Evolutionary conservation across 495 filamentous ascomycete genomes (phyloP).

Genomic region (Hypoxylon rickii): DNA sequence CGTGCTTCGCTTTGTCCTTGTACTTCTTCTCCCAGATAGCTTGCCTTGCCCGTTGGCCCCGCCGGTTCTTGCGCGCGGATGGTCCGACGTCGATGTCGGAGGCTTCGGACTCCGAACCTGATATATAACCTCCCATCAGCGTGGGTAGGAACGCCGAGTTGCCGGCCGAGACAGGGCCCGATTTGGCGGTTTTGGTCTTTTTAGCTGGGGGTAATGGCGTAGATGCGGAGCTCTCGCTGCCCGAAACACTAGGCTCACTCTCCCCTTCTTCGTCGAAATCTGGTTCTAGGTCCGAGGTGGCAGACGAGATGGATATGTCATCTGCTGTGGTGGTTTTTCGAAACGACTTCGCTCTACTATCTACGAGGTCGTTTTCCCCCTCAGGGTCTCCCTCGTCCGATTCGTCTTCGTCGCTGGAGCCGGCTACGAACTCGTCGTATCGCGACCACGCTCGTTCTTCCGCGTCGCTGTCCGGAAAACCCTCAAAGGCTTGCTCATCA

Average conservation of each 20-base stretch:
- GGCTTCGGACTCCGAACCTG: conserved; percentile 71
- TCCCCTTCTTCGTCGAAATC: conserved; percentile 21
- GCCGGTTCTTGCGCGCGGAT: conserved; percentile 71
- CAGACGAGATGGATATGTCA: conserved; percentile 37
- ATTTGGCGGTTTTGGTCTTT: conserved; percentile 37
- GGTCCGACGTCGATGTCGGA: conserved; percentile 58
- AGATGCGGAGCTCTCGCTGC: conserved; percentile 38
- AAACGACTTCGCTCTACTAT: conserved; percentile 28
- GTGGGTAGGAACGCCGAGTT: conserved; percentile 83
- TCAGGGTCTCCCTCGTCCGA: conserved; percentile 31
- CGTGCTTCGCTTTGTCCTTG: conserved; percentile 74
- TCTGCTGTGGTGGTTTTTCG: conserved; percentile 21
- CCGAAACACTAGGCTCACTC: conserved; percentile 23
- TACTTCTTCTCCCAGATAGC: conserved; percentile 93
- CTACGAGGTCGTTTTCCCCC: conserved; percentile 17
- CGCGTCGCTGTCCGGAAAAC: conserved; percentile 59
- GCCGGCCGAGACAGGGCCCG: conserved; percentile 20
- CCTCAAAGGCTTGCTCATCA: conserved; percentile 51
- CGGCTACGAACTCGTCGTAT: conserved; percentile 45
- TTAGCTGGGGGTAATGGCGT: conserved; percentile 48
- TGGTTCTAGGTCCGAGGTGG: conserved; percentile 1
- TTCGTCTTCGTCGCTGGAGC: conserved; percentile 48
- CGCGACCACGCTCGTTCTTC: conserved; percentile 50
- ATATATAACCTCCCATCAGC: conserved; percentile 89
- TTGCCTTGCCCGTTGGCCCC: conserved; percentile 85